phyloP scores from a whole-genome alignment of 805 yeast species.

The Hanseniaspora occidentalis region DNA sequence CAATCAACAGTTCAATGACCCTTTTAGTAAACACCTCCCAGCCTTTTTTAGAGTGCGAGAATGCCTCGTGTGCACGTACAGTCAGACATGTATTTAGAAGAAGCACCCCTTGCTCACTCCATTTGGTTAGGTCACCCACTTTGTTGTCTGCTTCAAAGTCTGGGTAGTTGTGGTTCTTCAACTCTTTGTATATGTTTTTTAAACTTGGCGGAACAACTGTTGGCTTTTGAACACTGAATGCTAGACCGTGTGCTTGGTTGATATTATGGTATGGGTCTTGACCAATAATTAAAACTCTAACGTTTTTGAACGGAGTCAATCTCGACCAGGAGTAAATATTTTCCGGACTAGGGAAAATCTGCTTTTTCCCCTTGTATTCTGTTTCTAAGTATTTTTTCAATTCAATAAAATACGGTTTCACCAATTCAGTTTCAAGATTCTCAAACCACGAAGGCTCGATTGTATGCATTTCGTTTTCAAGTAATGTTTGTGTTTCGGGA shows the following conservation, averaged over 20 bases:
- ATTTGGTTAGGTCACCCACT: conserved; percentile 48
- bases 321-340: conserved; percentile 89
- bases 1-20: conserved; percentile 42
- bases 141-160: conserved; percentile 45
- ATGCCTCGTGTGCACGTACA: conserved; percentile 86
- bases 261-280: conserved; percentile 94
- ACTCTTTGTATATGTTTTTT: conserved; percentile 72
- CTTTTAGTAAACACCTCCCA: conserved; percentile 86
- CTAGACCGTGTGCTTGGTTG: conserved; percentile 94
- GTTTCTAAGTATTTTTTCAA: conserved; percentile 50
- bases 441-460: conserved; percentile 45
- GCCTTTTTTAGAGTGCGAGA: conserved; percentile 80
- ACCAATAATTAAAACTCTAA: conserved; percentile 74
- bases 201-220: conserved; percentile 73
- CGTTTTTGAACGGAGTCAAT: conserved; percentile 60
- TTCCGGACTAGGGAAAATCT: conserved; percentile 65
- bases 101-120: conserved; percentile 85
- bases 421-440: conserved; percentile 53
- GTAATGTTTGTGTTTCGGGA: not conserved
- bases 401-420: conserved; percentile 71
- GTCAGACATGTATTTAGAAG: conserved; percentile 81
- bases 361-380: conserved; percentile 32
- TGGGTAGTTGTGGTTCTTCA: conserved; percentile 57
- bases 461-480: not conserved
- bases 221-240: conserved; percentile 82